Evolutionary conservation across 139 green algal species (phyloP).

Genomic region (Tetradesmus obliquus): DNA sequence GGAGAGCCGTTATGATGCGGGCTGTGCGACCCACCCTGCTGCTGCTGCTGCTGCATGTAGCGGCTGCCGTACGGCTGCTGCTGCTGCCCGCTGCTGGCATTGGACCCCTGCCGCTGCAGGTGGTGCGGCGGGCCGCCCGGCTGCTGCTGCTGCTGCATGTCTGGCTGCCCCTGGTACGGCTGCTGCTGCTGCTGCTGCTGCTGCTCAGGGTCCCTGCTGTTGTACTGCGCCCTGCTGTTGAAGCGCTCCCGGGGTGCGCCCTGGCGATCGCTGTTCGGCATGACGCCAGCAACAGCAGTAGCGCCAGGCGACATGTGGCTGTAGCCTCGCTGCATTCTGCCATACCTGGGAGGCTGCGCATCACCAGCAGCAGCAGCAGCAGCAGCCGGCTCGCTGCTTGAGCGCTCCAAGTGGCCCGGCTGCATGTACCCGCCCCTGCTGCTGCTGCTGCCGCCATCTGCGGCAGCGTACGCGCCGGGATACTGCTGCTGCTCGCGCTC

Average conservation of each 20-base stretch:
- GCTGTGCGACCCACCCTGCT: background rate
- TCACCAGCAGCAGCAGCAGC: background rate
- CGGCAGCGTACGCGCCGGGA: background rate
- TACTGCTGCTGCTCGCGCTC: slow-evolving; percentile 18
- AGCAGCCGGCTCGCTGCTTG: background rate
- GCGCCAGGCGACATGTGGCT: background rate
- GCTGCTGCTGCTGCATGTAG: background rate
- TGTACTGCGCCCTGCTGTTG: background rate
- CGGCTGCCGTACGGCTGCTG: slow-evolving; percentile 16
- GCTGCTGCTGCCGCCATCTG: slow-evolving; percentile 5
- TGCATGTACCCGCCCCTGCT: slow-evolving; percentile 39
- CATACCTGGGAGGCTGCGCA: background rate
- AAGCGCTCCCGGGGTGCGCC: background rate
- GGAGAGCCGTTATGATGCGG: background rate
- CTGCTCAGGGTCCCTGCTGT: background rate
- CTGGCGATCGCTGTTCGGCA: background rate
- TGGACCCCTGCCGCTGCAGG: background rate
- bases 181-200: slow-evolving; percentile 30
- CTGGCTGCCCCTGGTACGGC: background rate
- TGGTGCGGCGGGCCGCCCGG: background rate
- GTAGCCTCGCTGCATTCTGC: background rate
- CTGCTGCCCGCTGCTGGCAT: slow-evolving; percentile 2
- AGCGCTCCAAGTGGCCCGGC: background rate
- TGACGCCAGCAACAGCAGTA: background rate
- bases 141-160: slow-evolving; percentile 22